Percentiles rank a stretch among this genome's conserved stretches.
Evolutionary conservation across 1,139 yeast genomes (phyloP).

Genomic region (Saccharomycopsis phalli): DNA sequence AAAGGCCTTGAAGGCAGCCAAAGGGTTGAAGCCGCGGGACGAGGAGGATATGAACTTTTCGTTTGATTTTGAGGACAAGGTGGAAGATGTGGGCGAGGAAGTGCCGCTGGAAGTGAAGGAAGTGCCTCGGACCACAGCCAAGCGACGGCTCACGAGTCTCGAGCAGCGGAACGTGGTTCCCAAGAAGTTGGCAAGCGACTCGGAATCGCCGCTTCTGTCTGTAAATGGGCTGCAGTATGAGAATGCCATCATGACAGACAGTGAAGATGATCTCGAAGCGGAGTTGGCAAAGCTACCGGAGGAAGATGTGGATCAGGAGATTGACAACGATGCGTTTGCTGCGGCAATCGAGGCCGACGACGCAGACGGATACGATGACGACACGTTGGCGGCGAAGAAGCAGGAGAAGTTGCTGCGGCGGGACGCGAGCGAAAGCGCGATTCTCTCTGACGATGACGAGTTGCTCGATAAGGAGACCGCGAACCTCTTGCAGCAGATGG

Average conservation of each 20-base stretch:
- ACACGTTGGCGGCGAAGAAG: slow-evolving; percentile 18
- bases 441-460: slow-evolving; percentile 21
- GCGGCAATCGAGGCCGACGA: slow-evolving; percentile 30
- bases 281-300: slow-evolving; percentile 21
- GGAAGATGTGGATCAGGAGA: slow-evolving; percentile 30
- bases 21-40: slow-evolving; percentile 36
- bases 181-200: slow-evolving; percentile 12
- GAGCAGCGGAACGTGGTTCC: slow-evolving; percentile 30
- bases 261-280: slow-evolving; percentile 14
- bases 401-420: slow-evolving; percentile 14
- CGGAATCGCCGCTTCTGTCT: slow-evolving; percentile 15
- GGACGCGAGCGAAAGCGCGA: slow-evolving; percentile 13
- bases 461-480: slow-evolving; percentile 18
- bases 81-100: slow-evolving; percentile 70
- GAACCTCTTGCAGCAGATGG: slow-evolving; percentile 18
- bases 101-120: neutral
- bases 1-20: slow-evolving; percentile 43
- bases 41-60: slow-evolving; percentile 29
- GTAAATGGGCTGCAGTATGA: slow-evolving; percentile 14
- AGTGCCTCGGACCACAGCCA: slow-evolving; percentile 2
- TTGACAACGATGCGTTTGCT: slow-evolving; percentile 29
- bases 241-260: slow-evolving; percentile 17
- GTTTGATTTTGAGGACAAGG: slow-evolving; percentile 45
- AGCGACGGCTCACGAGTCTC: slow-evolving; percentile 30
- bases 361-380: slow-evolving; percentile 23